These are phyloP conservation scores for Paecilomyces dactylethromorphus DNA, from an alignment of 2,329 filamentous ascomycete genomes.

Conservation along the genomic window DNA sequence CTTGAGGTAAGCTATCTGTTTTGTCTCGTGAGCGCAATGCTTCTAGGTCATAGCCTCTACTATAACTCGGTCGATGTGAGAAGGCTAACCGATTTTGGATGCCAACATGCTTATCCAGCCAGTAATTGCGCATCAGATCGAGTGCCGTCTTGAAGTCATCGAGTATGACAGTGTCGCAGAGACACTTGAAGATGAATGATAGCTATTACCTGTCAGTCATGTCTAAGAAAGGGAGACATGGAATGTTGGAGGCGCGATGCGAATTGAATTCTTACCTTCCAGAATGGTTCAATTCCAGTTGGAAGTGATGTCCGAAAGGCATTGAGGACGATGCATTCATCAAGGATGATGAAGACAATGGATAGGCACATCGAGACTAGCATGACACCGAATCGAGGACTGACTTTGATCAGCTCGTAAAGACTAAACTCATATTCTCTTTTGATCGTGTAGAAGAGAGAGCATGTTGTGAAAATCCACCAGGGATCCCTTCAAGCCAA, in stretches of 20 bases:
- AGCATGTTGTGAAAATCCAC: slow-evolving; percentile 59
- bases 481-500: slow-evolving; percentile 49
- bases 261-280: slow-evolving; percentile 37
- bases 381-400: slow-evolving; percentile 59
- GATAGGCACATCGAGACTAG: slow-evolving; percentile 55
- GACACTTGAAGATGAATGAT: slow-evolving; percentile 59
- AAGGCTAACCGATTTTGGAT: neutral
- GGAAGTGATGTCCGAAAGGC: slow-evolving; percentile 36
- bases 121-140: slow-evolving; percentile 30
- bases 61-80: neutral
- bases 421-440: slow-evolving; percentile 54
- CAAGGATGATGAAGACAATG: slow-evolving; percentile 55
- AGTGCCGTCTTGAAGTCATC: slow-evolving; percentile 61
- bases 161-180: slow-evolving; percentile 60
- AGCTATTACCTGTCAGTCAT: slow-evolving; percentile 23
- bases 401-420: slow-evolving; percentile 52
- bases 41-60: neutral
- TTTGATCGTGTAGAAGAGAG: slow-evolving; percentile 58
- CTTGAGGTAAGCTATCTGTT: neutral
- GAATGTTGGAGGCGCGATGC: neutral
- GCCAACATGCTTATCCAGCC: slow-evolving; percentile 21
- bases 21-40: neutral
- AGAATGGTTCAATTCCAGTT: slow-evolving; percentile 60
- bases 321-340: slow-evolving; percentile 53
- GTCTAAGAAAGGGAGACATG: neutral